Conservation (phyloP, 2,329 filamentous ascomycete genomes). For the Scytalidium sp. region DNA sequence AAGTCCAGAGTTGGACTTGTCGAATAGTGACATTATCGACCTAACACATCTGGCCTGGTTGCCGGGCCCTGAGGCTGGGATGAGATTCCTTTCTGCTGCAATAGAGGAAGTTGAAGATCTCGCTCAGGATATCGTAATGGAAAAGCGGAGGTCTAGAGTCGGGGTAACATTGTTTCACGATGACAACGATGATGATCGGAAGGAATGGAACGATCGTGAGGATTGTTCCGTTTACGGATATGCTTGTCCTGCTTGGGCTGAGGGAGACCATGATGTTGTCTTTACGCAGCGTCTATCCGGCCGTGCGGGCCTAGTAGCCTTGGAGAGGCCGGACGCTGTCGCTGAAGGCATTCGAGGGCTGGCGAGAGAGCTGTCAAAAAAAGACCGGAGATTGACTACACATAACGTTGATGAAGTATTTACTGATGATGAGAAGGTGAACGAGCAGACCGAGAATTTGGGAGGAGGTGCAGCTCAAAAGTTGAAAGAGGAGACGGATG, state of each 20-base stretch:
- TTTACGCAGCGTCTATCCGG: constrained; percentile 20
- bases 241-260: constrained; percentile 22
- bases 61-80: constrained; percentile 58
- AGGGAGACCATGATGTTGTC: constrained; percentile 16
- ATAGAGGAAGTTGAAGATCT: constrained; percentile 12
- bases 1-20: constrained; percentile 38
- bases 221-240: constrained; percentile 9
- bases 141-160: constrained; percentile 10
- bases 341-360: constrained; percentile 21
- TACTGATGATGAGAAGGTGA: constrained; percentile 13
- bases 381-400: constrained; percentile 16
- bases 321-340: constrained; percentile 19
- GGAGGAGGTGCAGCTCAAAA: constrained; percentile 10
- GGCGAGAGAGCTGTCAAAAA: constrained; percentile 11
- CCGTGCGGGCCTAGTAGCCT: constrained; percentile 16
- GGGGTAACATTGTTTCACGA: constrained; percentile 21
- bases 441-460: constrained; percentile 25
- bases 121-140: constrained; percentile 3
- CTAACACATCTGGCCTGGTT: constrained; percentile 63
- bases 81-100: constrained; percentile 50
- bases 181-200: constrained; percentile 5
- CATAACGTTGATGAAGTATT: constrained; percentile 16
- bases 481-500: constrained; percentile 4
- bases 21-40: constrained; percentile 53
- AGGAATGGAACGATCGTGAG: background rate